Evolutionary conservation across 257 asterid genomes (phyloP), one percentile per base, ranked within the genome.

Genomic region (Marsdenia floribunda): DNA sequence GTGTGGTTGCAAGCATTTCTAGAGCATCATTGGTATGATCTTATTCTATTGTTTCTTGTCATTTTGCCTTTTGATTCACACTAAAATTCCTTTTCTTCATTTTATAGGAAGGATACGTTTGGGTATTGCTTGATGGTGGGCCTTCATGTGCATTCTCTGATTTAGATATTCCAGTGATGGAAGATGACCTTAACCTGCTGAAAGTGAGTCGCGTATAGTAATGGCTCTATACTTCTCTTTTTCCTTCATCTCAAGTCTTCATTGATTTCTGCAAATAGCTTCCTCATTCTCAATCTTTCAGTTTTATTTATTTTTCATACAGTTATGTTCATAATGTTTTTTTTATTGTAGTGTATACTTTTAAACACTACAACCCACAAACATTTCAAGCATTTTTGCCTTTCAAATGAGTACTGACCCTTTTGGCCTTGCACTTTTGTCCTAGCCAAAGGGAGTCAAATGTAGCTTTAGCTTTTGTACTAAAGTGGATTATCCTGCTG

Each of bases 71-170:
- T 73, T 46, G 13, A 61, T 18, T 75, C 70, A 69, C 59, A 75
- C 82, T 78, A 66, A 50, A 86, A 78, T 63, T 52, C 76, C 58
- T 75, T 77, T 55, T 15, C 78, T 76, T 71, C 76, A 33, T 77
- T 84, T 75, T 83, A 75, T 73, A 94, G 98, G 99, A 94, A 86
- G 99, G 97, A 76, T 90, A 87, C 80, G 86, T 85, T 84, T 89
- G 99, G 97, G 88, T 94, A 63, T 83, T 94, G 85, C 91, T 94
- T 35, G 99, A 94, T 80, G 99, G 99, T 76, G 99, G 99, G 35
- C 99, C 99, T 72, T 86, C 93, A 24, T 88, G 99, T 63, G 92
- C 98, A 73, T 92, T 88, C 87, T 89, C 96, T 72, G 96, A 88
- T 61, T 75, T 86, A 16, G 99, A 92, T 86, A 77, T 87, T 77